Percentiles rank a stretch among this genome's conserved stretches.
These are phyloP conservation scores for Pinus taeda DNA, from an alignment of 75 land plant genomes.

Conservation along the genomic window DNA sequence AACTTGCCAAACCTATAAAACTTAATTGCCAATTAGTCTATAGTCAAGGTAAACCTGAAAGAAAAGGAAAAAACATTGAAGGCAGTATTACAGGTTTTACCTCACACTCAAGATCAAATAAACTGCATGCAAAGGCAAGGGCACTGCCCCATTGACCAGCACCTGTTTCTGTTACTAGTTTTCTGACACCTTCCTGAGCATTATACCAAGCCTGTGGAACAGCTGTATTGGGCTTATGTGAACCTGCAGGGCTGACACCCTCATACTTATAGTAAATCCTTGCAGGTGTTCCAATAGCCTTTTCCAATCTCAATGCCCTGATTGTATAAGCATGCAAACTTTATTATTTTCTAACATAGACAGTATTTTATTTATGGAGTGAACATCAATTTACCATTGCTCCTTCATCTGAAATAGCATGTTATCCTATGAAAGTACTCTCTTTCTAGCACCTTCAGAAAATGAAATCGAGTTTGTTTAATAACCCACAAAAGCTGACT, in stretches of 20 bases:
- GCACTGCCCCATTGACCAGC: slow-evolving; percentile 98
- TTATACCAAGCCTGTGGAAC: slow-evolving; percentile 94
- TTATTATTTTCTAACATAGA: neutral
- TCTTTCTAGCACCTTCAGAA: too few relatives aligned
- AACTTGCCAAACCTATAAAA: slow-evolving; percentile 90
- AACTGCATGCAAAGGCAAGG: slow-evolving; percentile 82
- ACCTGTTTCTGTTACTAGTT: slow-evolving; percentile 88
- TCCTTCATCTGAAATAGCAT: neutral
- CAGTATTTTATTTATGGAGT: neutral
- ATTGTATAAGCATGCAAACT: slow-evolving; percentile 1
- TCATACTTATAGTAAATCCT: slow-evolving; percentile 96
- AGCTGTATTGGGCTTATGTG: slow-evolving; percentile 95
- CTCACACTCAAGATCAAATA: slow-evolving; percentile 72
- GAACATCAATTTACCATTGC: neutral
- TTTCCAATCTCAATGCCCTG: slow-evolving; percentile 87
- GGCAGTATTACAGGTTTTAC: slow-evolving; percentile 25
- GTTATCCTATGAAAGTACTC: neutral
- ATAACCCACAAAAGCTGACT: neutral
- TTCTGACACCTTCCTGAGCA: slow-evolving; percentile 79
- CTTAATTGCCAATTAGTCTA: neutral
- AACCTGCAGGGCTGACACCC: slow-evolving; percentile 94
- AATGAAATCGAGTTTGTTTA: neutral
- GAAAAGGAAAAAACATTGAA: slow-evolving; percentile 2
- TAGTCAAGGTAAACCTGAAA: slow-evolving; percentile 2
- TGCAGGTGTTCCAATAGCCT: slow-evolving; percentile 84